These are phyloP conservation scores for Alternaria arbusti DNA, from an alignment of 2,329 filamentous ascomycete species.

Conservation along the genomic window DNA sequence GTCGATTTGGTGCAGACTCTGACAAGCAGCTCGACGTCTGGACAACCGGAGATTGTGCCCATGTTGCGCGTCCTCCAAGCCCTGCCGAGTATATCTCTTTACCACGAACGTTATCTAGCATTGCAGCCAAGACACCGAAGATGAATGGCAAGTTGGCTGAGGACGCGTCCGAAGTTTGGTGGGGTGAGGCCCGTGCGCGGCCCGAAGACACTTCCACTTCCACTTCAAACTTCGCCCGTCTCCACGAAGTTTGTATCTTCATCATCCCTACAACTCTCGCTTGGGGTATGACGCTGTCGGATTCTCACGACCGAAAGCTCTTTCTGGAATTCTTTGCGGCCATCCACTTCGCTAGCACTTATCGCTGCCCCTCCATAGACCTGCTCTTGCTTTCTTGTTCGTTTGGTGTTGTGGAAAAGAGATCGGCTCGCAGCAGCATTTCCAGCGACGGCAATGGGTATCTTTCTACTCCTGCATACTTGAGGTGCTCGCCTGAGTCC, in stretches of 20 bases:
- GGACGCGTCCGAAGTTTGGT: not conserved
- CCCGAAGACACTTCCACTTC: not conserved
- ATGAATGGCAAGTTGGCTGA: not conserved
- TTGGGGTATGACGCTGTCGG: not conserved
- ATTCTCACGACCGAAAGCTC: not conserved
- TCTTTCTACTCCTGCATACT: not conserved
- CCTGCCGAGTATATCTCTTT: not conserved
- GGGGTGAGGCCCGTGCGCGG: not conserved
- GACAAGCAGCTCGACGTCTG: not conserved
- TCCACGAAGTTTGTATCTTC: not conserved
- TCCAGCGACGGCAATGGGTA: not conserved
- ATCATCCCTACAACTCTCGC: not conserved
- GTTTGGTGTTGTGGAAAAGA: not conserved
- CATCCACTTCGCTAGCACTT: not conserved
- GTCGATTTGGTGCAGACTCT: not conserved
- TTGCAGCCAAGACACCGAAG: not conserved
- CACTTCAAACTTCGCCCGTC: not conserved
- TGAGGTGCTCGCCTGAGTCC: not conserved
- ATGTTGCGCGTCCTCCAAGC: not conserved
- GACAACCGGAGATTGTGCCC: not conserved
- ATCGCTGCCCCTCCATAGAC: not conserved
- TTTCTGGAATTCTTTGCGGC: not conserved
- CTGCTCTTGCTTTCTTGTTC: not conserved
- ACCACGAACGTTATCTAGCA: not conserved
- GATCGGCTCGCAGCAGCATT: not conserved